A percentile compares a stretch with the other conserved stretches of the same genome.
Conservation (phyloP, 2,329 filamentous ascomycete species). For the Gaeumannomyces sp. region DNA sequence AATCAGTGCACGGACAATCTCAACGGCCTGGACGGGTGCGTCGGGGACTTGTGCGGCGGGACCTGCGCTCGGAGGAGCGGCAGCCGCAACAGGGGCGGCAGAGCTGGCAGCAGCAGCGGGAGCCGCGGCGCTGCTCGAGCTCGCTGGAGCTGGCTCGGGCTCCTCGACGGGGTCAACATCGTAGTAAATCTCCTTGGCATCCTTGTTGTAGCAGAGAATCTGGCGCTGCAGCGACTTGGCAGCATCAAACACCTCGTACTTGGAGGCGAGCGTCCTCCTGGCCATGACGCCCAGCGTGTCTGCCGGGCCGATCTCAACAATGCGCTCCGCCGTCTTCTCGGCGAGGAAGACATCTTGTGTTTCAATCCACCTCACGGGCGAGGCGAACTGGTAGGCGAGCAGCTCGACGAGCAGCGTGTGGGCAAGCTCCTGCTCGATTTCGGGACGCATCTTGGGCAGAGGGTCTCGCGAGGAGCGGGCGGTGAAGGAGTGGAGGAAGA, state of each 20-base stretch:
- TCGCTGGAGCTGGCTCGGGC: constrained; percentile 46
- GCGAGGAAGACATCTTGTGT: constrained; percentile 99
- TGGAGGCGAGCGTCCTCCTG: constrained; percentile 87
- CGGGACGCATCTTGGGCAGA: constrained; percentile 72
- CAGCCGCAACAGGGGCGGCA: constrained; percentile 42
- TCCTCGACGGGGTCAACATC: constrained; percentile 94
- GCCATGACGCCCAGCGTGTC: constrained; percentile 98
- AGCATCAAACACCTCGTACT: constrained; percentile 98
- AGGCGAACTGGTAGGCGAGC: constrained; percentile 97
- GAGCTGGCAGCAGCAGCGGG: constrained; percentile 41
- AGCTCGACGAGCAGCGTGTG: constrained; percentile 98
- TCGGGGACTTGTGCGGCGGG: constrained; percentile 84
- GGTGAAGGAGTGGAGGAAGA: neutral
- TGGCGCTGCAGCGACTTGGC: constrained; percentile 94
- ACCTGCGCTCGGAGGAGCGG: constrained; percentile 64
- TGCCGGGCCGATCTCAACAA: constrained; percentile 94
- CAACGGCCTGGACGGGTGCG: constrained; percentile 78
- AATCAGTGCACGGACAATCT: constrained; percentile 82
- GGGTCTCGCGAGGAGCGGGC: neutral
- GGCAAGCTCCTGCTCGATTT: constrained; percentile 98
- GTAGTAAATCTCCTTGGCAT: constrained; percentile 99
- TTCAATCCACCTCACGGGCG: constrained; percentile 98
- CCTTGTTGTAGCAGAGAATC: constrained; percentile 99
- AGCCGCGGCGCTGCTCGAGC: constrained; percentile 27
- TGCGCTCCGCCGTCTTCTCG: constrained; percentile 91